phyloP scores from a whole-genome alignment of 768 basidiomycete species.

The Kwoniella newhampshirensis region DNA sequence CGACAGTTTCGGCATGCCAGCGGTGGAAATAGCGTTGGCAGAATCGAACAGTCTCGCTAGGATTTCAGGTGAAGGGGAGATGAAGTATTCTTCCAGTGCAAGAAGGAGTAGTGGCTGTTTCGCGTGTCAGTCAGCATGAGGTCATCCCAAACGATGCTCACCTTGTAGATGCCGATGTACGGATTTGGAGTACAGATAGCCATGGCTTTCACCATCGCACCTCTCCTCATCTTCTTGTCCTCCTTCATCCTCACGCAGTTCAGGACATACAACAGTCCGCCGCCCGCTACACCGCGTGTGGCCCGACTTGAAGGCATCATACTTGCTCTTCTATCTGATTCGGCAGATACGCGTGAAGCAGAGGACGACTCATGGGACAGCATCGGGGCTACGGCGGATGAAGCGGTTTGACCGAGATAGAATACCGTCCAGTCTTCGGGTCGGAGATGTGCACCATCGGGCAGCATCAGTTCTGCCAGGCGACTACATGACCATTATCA shows the following conservation, averaged over 20 bases:
- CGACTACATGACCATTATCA: constrained; percentile 59
- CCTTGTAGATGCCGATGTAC: constrained; percentile 95
- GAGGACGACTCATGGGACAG: constrained; percentile 58
- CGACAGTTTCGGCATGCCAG: constrained; percentile 72
- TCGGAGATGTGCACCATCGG: constrained; percentile 94
- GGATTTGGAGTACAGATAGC: constrained; percentile 91
- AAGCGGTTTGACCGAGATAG: constrained; percentile 90
- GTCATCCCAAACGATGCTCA: constrained; percentile 1
- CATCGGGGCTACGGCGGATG: constrained; percentile 80
- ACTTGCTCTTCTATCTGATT: constrained; percentile 8
- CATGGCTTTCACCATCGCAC: constrained; percentile 89
- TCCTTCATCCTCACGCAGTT: constrained; percentile 89
- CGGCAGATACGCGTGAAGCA: constrained; percentile 7
- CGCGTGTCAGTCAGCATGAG: neutral
- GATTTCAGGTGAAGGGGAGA: constrained; percentile 82
- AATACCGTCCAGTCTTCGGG: constrained; percentile 98
- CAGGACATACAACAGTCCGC: constrained; percentile 73
- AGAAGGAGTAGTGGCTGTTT: constrained; percentile 83
- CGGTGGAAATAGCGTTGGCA: constrained; percentile 85
- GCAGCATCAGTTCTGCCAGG: constrained; percentile 95
- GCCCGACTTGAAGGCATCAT: constrained; percentile 19
- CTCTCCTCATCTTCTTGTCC: constrained; percentile 81
- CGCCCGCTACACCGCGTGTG: constrained; percentile 33
- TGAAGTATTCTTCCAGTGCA: constrained; percentile 92
- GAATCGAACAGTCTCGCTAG: constrained; percentile 87